Conservation (phyloP, 306 rosid species). For the Urtica urens region DNA sequence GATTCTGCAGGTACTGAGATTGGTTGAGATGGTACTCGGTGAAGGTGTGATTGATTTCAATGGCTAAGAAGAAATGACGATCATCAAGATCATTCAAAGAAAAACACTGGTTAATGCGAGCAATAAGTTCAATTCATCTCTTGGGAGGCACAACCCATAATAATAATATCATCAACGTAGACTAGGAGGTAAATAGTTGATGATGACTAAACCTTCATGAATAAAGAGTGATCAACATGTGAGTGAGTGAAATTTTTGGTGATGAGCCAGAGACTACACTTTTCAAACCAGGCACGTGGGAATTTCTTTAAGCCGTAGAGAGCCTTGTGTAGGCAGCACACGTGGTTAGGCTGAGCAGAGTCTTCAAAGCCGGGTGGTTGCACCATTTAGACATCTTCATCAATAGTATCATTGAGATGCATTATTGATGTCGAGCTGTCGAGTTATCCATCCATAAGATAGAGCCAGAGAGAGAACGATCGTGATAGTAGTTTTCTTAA, state of each 20-base stretch:
- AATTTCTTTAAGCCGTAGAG: background rate
- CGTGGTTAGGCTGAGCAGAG: background rate
- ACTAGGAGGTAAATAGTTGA: background rate
- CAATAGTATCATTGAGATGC: background rate
- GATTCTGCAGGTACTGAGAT: background rate
- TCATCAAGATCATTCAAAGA: background rate
- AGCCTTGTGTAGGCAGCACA: background rate
- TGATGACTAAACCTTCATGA: background rate
- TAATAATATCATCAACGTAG: background rate
- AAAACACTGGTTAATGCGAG: background rate
- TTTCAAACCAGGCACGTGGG: background rate
- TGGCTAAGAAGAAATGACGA: background rate
- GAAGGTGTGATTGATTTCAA: background rate
- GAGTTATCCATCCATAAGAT: too few relatives aligned
- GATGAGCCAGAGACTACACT: background rate
- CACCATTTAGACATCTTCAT: background rate
- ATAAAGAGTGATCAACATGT: background rate
- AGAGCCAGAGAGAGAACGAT: too few relatives aligned
- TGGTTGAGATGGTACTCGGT: background rate
- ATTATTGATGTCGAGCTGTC: too few relatives aligned
- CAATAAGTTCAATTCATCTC: background rate
- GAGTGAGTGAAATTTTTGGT: background rate
- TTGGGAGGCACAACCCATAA: background rate
- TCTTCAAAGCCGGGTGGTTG: background rate
- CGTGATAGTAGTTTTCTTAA: too few relatives aligned